Conservation (phyloP, 2,329 filamentous ascomycete genomes). For the Aspergillus eucalypticola region DNA sequence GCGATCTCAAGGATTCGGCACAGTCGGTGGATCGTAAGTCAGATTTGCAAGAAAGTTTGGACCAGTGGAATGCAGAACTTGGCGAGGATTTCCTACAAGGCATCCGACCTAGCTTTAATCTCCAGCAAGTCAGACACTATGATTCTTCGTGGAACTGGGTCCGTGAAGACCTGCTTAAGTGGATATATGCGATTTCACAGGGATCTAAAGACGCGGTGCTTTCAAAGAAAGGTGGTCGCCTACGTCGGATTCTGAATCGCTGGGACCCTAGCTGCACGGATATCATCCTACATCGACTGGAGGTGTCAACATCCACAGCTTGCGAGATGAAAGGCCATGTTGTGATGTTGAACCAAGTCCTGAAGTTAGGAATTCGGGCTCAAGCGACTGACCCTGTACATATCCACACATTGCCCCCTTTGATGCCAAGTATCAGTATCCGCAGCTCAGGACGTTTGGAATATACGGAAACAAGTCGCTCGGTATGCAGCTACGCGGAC, state of each 20-base stretch:
- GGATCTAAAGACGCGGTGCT: neutral
- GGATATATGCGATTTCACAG: constrained; percentile 7
- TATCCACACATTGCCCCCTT: constrained; percentile 10
- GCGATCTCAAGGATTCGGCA: neutral
- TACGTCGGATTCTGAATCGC: constrained; percentile 16
- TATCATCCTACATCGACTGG: constrained; percentile 10
- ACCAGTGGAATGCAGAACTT: constrained; percentile 31
- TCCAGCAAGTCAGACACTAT: constrained; percentile 29
- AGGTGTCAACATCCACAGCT: neutral
- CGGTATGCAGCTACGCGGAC: constrained; percentile 9
- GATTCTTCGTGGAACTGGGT: constrained; percentile 43
- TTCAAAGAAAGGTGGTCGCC: neutral
- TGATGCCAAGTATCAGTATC: constrained; percentile 15
- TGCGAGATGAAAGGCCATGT: neutral
- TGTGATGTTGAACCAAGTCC: constrained; percentile 6
- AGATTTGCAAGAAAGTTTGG: constrained; percentile 21
- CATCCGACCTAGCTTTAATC: constrained; percentile 33
- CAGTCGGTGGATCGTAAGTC: neutral
- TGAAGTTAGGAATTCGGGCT: constrained; percentile 6
- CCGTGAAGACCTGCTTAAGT: constrained; percentile 25
- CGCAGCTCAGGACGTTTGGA: constrained; percentile 4
- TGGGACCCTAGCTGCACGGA: constrained; percentile 20
- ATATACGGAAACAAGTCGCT: constrained; percentile 15
- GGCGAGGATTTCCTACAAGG: constrained; percentile 33
- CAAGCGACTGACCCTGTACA: constrained; percentile 13